A percentile compares a stretch with the other conserved stretches of the same genome.
phyloP scores from a whole-genome alignment of 805 yeast genomes.

The Ogataea neopini region DNA sequence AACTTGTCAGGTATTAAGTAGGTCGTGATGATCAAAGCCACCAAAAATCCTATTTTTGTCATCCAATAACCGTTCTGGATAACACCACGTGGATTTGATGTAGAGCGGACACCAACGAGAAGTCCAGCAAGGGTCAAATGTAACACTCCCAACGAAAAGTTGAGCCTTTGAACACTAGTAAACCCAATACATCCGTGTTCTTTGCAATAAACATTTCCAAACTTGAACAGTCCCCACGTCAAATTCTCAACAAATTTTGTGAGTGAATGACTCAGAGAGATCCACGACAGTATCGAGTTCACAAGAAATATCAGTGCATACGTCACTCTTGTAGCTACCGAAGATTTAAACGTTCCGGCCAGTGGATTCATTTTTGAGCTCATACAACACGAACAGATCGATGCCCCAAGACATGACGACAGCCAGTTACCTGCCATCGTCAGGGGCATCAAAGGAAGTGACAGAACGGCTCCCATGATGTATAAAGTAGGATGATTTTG shows the following conservation, averaged over 20 bases:
- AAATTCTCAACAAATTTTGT: slow-evolving; percentile 70
- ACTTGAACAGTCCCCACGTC: slow-evolving; percentile 66
- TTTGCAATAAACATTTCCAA: slow-evolving; percentile 57
- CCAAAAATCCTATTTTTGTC: slow-evolving; percentile 63
- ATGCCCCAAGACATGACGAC: slow-evolving; percentile 81
- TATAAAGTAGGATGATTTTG: neutral
- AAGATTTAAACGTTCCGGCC: slow-evolving; percentile 56
- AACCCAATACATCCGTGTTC: slow-evolving; percentile 87
- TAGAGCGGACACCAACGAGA: slow-evolving; percentile 73
- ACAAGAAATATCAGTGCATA: slow-evolving; percentile 78
- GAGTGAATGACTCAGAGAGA: slow-evolving; percentile 82
- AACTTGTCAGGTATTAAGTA: slow-evolving; percentile 86
- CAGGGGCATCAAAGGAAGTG: slow-evolving; percentile 65
- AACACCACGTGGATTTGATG: slow-evolving; percentile 73
- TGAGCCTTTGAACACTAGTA: slow-evolving; percentile 89
- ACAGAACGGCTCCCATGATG: slow-evolving; percentile 66
- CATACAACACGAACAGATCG: slow-evolving; percentile 66
- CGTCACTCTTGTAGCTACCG: slow-evolving; percentile 80
- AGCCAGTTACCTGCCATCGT: slow-evolving; percentile 58
- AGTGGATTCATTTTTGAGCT: slow-evolving; percentile 35
- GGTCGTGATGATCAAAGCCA: slow-evolving; percentile 54
- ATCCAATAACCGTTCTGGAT: slow-evolving; percentile 95
- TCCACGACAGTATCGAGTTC: slow-evolving; percentile 88
- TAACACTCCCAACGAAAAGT: slow-evolving; percentile 79
- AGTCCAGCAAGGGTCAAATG: slow-evolving; percentile 72